Evolutionary conservation across 768 basidiomycete species (phyloP).

Genomic region (Kwoniella bestiolae): DNA sequence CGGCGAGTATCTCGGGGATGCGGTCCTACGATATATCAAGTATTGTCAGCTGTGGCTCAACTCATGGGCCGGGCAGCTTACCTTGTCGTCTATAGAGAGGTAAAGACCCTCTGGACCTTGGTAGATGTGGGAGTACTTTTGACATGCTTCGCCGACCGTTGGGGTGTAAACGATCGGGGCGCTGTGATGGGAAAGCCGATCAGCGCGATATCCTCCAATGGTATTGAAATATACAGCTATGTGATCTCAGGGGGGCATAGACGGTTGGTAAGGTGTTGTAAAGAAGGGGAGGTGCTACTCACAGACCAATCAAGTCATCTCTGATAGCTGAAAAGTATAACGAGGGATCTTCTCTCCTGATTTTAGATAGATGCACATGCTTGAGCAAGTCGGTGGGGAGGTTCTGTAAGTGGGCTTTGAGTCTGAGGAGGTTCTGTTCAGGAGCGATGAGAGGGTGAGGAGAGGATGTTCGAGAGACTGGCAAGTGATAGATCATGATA

Average conservation of each 20-base stretch:
- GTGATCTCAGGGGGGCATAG: neutral
- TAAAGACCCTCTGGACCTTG: constrained; percentile 63
- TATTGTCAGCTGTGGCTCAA: neutral
- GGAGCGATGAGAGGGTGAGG: constrained; percentile 24
- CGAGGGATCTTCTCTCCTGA: constrained; percentile 72
- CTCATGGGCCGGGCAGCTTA: constrained; percentile 58
- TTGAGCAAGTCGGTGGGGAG: constrained; percentile 67
- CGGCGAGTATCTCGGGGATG: constrained; percentile 40
- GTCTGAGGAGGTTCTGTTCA: constrained; percentile 45
- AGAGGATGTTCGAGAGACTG: constrained; percentile 14
- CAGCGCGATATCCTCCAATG: neutral
- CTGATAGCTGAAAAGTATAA: constrained; percentile 81
- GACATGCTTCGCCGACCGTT: constrained; percentile 86
- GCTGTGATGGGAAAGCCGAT: constrained; percentile 56
- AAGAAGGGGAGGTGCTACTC: constrained; percentile 41
- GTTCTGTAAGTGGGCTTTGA: constrained; percentile 38
- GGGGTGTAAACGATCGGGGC: constrained; percentile 89
- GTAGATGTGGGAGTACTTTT: constrained; percentile 74
- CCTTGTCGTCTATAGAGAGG: constrained; percentile 80
- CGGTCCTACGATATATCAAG: constrained; percentile 23
- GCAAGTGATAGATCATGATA: neutral
- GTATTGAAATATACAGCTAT: neutral
- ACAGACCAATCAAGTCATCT: constrained; percentile 66
- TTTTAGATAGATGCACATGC: constrained; percentile 78
- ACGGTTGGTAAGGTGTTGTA: neutral